A percentile compares a stretch with the other conserved stretches of the same genome.
Evolutionary conservation across 2,329 filamentous ascomycete species (phyloP).

Genomic region (Cladophialophora yegresii): DNA sequence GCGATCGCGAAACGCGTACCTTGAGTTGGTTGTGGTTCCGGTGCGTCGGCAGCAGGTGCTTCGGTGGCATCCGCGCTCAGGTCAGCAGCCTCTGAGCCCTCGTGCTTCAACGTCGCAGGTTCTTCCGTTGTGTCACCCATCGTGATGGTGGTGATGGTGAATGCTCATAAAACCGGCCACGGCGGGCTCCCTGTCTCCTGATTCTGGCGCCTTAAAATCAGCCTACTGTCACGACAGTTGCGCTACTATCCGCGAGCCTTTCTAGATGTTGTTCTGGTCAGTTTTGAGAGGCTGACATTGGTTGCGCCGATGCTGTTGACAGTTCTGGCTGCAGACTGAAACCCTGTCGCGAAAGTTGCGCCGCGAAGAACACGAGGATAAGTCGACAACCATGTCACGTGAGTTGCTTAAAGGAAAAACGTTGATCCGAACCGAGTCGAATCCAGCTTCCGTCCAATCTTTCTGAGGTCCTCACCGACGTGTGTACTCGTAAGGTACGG

Average conservation of each 20-base stretch:
- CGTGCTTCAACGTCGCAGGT: conserved; percentile 26
- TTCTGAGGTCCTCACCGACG: too few species aligned
- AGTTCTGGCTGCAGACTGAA: conserved; percentile 5
- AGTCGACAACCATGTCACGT: background rate
- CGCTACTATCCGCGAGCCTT: background rate
- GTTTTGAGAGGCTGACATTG: background rate
- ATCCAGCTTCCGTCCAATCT: background rate
- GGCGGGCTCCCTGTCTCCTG: background rate
- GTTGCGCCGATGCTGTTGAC: conserved; percentile 11
- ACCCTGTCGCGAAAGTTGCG: conserved; percentile 22
- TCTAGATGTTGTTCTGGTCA: background rate
- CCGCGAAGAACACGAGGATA: conserved; percentile 17
- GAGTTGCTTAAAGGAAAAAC: background rate
- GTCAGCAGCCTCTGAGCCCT: conserved; percentile 21
- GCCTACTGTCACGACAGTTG: background rate
- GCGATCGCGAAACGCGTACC: conserved; percentile 20
- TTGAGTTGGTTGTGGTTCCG: conserved; percentile 15
- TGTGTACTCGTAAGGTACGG: background rate
- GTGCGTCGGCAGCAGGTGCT: conserved; percentile 9
- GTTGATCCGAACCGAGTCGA: background rate
- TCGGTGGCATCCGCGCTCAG: conserved; percentile 8
- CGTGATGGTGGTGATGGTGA: conserved; percentile 4
- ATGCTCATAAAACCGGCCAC: background rate
- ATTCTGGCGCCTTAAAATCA: background rate
- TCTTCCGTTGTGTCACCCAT: conserved; percentile 19